Evolutionary conservation across 257 asterid species (phyloP), one percentile per base, ranked within the genome.

Genomic region (Vinca minor): DNA sequence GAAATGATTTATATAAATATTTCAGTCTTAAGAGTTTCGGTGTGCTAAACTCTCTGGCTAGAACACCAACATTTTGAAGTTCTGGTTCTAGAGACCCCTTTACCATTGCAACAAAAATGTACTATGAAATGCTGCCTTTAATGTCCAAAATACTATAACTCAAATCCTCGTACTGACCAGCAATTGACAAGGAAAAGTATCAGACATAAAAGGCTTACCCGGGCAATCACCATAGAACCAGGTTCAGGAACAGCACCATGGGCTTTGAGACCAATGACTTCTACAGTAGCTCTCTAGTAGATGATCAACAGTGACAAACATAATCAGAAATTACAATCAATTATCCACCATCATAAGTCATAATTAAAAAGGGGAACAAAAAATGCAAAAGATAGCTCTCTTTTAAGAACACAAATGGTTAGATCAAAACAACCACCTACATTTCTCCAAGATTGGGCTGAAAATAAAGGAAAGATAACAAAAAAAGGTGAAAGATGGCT

Each of bases 231-330:
- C 59, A 79, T 41, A 44, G 78, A 77, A 54, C 96, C 98, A 56
- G 93, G 91, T 81, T 85, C 87, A 14, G 98, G 98, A 79, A 92
- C 96, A 12, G 95, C 91, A 68, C 97, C 97, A 63, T 89, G 96
- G 21, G 97, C 87, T 73, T 92, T 89, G 48, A 79, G 97, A 55
- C 98, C 96, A 63, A 76, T 84, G 72, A 92, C 95, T 80, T 85
- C 96, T 70, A 85, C 88, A 8, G 81, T 81, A 21, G 94, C 83
- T 71, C 92, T 85, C 98, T 92, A 62, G 48, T 23, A 53, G 57
- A 78, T 59, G 55, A 46, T 57, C 32, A 62, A 72, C 57, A 63
- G 21, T 23, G 74, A 65, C 31, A 71, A 76, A 66, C 2, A 8
- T 11, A 42, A 39, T 29, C 20, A 62, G 29, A 52, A 1, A 52